Evolutionary conservation across 192 early-diverging fungal species (phyloP).

Genomic region (Oehlia diaphana): DNA sequence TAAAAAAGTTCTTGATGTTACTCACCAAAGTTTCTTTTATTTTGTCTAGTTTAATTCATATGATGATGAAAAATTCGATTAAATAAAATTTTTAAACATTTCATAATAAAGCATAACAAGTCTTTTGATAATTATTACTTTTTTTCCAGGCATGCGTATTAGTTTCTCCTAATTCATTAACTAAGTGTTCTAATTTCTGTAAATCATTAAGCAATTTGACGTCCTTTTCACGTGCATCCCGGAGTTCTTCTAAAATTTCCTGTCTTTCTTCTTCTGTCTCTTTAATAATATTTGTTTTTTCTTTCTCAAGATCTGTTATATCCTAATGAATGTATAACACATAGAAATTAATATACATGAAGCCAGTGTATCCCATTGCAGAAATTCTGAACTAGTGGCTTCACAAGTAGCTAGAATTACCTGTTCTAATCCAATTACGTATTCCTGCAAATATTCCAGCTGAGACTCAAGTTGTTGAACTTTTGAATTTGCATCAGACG

Average conservation of each 20-base stretch:
- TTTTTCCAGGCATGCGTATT: too few species aligned
- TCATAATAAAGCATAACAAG: too few species aligned
- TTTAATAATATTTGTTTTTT: not conserved
- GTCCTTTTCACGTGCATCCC: not conserved
- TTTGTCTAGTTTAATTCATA: too few species aligned
- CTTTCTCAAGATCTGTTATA: not conserved
- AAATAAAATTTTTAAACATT: too few species aligned
- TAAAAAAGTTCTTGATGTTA: too few species aligned
- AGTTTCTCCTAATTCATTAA: not conserved
- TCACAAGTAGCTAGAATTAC: too few species aligned
- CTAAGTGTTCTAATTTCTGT: not conserved
- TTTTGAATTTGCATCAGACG: not conserved
- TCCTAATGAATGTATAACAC: not conserved
- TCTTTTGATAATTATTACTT: too few species aligned
- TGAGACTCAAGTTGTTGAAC: conserved; percentile 28
- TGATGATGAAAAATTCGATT: too few species aligned
- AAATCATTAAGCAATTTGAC: not conserved
- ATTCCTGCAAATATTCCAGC: conserved; percentile 22
- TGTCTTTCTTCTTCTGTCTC: not conserved
- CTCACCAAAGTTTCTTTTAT: too few species aligned
- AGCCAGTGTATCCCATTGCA: too few species aligned
- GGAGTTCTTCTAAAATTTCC: not conserved
- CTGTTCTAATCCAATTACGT: conserved; percentile 22
- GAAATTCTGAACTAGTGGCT: too few species aligned
- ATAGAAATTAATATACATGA: not conserved